Percentiles rank a stretch among this genome's conserved stretches.
phyloP scores from a whole-genome alignment of 345 rosid species.

The Gossypium raimondii region DNA sequence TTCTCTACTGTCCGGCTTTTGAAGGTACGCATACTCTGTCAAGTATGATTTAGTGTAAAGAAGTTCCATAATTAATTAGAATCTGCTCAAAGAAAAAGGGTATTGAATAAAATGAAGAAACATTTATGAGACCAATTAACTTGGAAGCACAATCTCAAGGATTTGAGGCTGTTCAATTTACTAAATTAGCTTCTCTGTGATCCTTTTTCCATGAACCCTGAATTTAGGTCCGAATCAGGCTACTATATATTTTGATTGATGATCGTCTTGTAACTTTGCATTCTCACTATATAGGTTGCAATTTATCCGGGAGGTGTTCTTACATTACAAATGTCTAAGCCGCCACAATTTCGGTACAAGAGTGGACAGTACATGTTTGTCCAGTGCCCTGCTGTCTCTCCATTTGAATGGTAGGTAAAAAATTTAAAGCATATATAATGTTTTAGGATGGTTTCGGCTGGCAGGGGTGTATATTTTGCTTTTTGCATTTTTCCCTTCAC shows the following conservation, averaged over 20 bases:
- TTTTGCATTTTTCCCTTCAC: background rate
- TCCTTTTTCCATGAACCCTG: background rate
- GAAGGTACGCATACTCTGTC: constrained; percentile 40
- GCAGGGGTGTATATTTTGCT: background rate
- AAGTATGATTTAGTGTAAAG: background rate
- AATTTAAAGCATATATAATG: background rate
- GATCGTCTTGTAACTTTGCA: background rate
- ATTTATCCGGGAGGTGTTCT: constrained; percentile 95
- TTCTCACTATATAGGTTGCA: constrained; percentile 54
- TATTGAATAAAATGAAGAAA: background rate
- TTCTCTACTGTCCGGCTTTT: constrained; percentile 61
- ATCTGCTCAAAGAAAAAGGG: background rate
- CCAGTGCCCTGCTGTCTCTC: constrained; percentile 97
- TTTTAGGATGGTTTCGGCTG: background rate
- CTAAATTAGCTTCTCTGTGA: background rate
- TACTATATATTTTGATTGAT: background rate
- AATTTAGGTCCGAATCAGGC: background rate
- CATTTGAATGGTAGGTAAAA: constrained; percentile 76
- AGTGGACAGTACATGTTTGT: constrained; percentile 99
- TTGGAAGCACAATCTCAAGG: background rate
- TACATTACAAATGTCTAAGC: constrained; percentile 93
- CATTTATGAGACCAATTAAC: background rate
- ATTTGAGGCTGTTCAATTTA: constrained; percentile 1
- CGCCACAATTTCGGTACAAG: constrained; percentile 80
- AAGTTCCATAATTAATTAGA: background rate